These are phyloP conservation scores for Lycium barbarum DNA, from an alignment of 257 asterid genomes.

Conservation along the genomic window DNA sequence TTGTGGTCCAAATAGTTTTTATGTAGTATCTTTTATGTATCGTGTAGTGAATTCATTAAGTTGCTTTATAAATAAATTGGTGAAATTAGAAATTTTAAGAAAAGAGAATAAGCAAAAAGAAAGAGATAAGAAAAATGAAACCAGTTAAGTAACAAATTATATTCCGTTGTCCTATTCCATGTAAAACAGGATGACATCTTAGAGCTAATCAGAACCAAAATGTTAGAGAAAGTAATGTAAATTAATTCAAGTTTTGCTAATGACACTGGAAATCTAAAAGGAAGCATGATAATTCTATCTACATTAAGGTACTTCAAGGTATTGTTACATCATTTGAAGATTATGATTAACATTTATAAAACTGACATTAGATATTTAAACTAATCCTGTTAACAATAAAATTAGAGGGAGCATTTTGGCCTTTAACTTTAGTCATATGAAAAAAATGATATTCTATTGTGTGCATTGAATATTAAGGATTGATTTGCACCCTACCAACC, in stretches of 20 bases:
- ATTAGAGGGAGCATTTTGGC: no score
- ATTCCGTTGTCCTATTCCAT: no score
- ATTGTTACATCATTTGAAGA: no score
- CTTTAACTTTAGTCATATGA: no score
- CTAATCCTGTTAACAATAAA: no score
- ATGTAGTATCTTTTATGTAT: not conserved
- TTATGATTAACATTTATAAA: no score
- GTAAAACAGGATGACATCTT: no score
- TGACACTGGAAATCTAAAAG: not conserved
- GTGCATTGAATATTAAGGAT: not conserved
- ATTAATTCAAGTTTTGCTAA: not conserved
- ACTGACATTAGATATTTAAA: no score
- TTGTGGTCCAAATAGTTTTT: not conserved
- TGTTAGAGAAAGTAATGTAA: not conserved
- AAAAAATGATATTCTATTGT: not conserved
- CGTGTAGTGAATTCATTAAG: not conserved
- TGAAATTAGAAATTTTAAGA: not conserved
- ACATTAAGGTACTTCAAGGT: no score
- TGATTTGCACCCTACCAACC: conserved; percentile 26
- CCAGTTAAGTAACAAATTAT: no score
- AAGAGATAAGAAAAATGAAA: not conserved
- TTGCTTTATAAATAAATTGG: not conserved
- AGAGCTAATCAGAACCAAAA: no score
- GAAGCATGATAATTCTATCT: no score
- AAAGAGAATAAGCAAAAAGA: not conserved